These are phyloP conservation scores for Ganoderma lingzhi DNA, from an alignment of 1,284 basidiomycete genomes.

Conservation along the genomic window DNA sequence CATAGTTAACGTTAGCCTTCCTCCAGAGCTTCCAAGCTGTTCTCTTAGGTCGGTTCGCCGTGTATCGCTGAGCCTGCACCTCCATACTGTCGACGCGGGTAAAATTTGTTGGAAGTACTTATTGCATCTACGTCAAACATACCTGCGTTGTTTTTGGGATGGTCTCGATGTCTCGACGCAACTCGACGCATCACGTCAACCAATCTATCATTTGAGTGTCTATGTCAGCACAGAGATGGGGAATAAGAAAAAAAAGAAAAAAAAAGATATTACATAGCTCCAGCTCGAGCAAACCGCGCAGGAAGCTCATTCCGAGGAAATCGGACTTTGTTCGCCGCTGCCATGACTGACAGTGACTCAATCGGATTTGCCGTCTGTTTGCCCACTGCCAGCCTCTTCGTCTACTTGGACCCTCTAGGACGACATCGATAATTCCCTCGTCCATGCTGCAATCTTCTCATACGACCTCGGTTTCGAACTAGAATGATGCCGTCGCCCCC, in stretches of 20 bases:
- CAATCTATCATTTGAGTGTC: too few species aligned
- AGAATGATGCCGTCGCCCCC: not conserved
- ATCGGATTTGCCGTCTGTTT: not conserved
- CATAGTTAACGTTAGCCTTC: not conserved
- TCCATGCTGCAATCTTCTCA: not conserved
- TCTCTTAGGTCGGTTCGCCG: not conserved
- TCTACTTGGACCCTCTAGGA: not conserved
- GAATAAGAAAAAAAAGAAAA: too few species aligned
- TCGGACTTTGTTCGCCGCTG: too few species aligned
- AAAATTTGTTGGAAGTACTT: not conserved
- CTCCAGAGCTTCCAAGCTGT: slow-evolving; percentile 3
- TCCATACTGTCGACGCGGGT: not conserved
- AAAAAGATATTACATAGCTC: too few species aligned
- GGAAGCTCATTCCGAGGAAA: too few species aligned
- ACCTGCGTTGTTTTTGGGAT: not conserved
- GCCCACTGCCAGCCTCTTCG: not conserved
- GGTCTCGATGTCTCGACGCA: not conserved
- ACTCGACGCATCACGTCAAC: too few species aligned
- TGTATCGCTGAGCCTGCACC: not conserved
- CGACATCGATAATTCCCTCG: not conserved
- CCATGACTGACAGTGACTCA: too few species aligned
- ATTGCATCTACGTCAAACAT: not conserved
- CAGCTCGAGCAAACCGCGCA: too few species aligned
- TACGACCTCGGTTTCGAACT: not conserved
- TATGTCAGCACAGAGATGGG: too few species aligned